Conservation (phyloP, 768 basidiomycete genomes). For the Boletellus sp. region DNA sequence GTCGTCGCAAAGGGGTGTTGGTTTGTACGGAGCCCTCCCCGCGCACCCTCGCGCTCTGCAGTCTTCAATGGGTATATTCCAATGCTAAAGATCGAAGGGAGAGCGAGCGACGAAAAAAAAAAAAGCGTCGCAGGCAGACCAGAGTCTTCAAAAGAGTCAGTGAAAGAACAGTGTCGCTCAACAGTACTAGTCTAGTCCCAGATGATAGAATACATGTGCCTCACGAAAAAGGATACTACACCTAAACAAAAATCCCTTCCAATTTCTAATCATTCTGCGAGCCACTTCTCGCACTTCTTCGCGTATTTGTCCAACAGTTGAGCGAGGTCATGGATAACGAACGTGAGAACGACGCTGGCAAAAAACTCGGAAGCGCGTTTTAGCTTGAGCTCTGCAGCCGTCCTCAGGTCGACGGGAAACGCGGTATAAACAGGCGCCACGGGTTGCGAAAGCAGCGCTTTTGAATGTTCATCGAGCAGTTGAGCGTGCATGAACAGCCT, state of each 20-base stretch:
- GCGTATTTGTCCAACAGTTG: constrained; percentile 88
- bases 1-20: not conserved
- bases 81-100: constrained; percentile 19
- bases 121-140: constrained; percentile 11
- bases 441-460: constrained; percentile 63
- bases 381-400: constrained; percentile 67
- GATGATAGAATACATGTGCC: constrained; percentile 34
- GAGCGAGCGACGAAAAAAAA: constrained; percentile 7
- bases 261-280: constrained; percentile 58
- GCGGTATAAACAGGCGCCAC: constrained; percentile 69
- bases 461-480: constrained; percentile 83
- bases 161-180: constrained; percentile 29
- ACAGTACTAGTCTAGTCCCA: constrained; percentile 34
- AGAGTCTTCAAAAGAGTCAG: constrained; percentile 13
- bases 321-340: constrained; percentile 85
- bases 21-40: not conserved
- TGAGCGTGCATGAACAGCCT: constrained; percentile 72
- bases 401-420: constrained; percentile 61
- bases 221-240: constrained; percentile 25
- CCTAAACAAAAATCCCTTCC: constrained; percentile 20
- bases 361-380: constrained; percentile 89
- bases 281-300: constrained; percentile 91
- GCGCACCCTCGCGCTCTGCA: constrained; percentile 15
- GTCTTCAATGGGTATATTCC: constrained; percentile 25
- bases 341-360: constrained; percentile 80